Percentiles rank a stretch among this genome's conserved stretches.
Evolutionary conservation across 768 basidiomycete species (phyloP).

Genomic region (Leccinellum luteum): DNA sequence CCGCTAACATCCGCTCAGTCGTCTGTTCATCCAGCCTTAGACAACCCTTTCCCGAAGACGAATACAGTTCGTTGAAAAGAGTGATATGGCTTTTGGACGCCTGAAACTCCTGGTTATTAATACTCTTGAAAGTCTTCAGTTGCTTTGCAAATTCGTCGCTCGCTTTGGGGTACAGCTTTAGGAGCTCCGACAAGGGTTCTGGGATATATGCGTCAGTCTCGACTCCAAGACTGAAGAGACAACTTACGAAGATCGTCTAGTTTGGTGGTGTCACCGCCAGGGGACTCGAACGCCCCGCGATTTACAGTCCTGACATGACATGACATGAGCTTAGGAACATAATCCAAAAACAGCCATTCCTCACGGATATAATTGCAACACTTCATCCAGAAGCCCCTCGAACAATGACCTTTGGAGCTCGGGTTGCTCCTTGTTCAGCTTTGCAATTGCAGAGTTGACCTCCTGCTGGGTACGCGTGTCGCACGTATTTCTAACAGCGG

Average conservation of each 20-base stretch:
- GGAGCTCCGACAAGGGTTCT: slow-evolving; percentile 11
- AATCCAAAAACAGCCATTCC: neutral
- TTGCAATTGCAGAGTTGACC: neutral
- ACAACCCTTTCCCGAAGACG: neutral
- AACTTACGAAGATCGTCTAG: slow-evolving; percentile 4
- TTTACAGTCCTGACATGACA: slow-evolving; percentile 15
- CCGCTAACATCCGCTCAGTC: neutral
- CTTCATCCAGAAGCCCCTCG: slow-evolving; percentile 24
- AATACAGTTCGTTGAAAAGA: slow-evolving; percentile 4
- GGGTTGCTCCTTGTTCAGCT: slow-evolving; percentile 4
- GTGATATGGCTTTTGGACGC: slow-evolving; percentile 15
- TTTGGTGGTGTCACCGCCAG: neutral
- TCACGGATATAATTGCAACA: slow-evolving; percentile 25
- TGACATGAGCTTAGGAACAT: neutral
- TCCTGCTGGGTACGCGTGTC: neutral
- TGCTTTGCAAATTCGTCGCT: neutral
- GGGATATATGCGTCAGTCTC: neutral
- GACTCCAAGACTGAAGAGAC: neutral
- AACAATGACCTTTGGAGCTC: slow-evolving; percentile 18
- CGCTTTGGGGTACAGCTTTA: slow-evolving; percentile 15
- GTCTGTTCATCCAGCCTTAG: neutral
- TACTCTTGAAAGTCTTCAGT: slow-evolving; percentile 2
- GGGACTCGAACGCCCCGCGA: slow-evolving; percentile 7
- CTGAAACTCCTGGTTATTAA: slow-evolving; percentile 11
- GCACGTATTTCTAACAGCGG: neutral